A percentile compares a stretch with the other conserved stretches of the same genome.
Evolutionary conservation across 2,329 filamentous ascomycete species (phyloP).

Genomic region (Colletotrichum plurivorum): DNA sequence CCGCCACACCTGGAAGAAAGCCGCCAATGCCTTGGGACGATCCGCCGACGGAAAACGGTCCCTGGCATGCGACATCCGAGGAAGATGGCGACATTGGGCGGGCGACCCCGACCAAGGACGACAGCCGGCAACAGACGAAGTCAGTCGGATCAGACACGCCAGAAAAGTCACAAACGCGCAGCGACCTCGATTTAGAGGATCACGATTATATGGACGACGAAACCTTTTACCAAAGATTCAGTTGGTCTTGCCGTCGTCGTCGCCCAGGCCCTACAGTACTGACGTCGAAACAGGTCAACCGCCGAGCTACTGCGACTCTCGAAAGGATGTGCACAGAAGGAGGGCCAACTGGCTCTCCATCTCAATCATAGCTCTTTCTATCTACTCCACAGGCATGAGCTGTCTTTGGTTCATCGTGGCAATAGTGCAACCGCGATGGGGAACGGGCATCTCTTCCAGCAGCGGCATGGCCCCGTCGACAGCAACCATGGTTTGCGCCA

Average conservation of each 20-base stretch:
- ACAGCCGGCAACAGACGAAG: neutral
- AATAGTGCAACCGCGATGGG: slow-evolving; percentile 74
- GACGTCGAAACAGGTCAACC: slow-evolving; percentile 42
- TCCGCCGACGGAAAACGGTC: slow-evolving; percentile 19
- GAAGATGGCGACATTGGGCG: slow-evolving; percentile 27
- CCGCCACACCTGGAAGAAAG: neutral
- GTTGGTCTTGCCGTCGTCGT: slow-evolving; percentile 40
- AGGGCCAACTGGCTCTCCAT: slow-evolving; percentile 64
- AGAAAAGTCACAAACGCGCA: neutral
- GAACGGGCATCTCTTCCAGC: slow-evolving; percentile 66
- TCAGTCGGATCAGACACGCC: neutral
- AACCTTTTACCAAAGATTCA: slow-evolving; percentile 49
- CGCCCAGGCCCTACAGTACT: neutral
- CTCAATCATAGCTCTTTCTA: slow-evolving; percentile 62
- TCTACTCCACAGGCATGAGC: slow-evolving; percentile 77
- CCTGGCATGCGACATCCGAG: slow-evolving; percentile 14
- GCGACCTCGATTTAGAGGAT: neutral
- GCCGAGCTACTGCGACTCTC: slow-evolving; percentile 52
- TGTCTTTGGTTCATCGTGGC: slow-evolving; percentile 76
- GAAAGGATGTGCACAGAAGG: slow-evolving; percentile 48
- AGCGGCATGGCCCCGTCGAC: slow-evolving; percentile 71
- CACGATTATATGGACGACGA: slow-evolving; percentile 44
- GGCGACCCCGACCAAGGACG: slow-evolving; percentile 9
- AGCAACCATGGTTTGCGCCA: slow-evolving; percentile 76
- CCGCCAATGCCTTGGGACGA: slow-evolving; percentile 34